Evolutionary conservation across 495 filamentous ascomycete species (phyloP).

Genomic region (Neurospora tetraspora): DNA sequence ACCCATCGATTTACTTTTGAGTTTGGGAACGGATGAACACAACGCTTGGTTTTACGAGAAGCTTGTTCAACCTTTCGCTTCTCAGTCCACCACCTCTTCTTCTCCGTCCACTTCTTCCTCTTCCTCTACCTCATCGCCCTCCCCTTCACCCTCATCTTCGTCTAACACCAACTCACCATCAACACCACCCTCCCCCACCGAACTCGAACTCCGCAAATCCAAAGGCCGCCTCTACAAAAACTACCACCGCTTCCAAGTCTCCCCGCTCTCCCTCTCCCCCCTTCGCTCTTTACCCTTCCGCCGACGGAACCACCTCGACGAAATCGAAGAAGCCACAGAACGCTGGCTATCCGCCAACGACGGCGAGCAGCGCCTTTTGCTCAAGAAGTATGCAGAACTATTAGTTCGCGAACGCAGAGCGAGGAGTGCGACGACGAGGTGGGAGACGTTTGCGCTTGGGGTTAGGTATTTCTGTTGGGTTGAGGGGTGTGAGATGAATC

Average conservation of each 20-base stretch:
- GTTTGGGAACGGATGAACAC: conserved; percentile 22
- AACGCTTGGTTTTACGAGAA: conserved; percentile 25
- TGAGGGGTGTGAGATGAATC: conserved; percentile 8
- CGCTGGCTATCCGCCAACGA: conserved; percentile 8
- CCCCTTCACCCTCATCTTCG: no score
- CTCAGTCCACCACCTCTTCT: no score
- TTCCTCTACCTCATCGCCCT: no score
- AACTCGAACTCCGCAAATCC: conserved; percentile 6
- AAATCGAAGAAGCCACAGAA: conserved; percentile 20
- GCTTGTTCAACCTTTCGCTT: conserved; percentile 4
- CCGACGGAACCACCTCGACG: conserved; percentile 11
- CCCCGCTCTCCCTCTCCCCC: not conserved
- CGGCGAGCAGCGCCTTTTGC: conserved; percentile 5
- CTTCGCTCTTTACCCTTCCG: conserved; percentile 14
- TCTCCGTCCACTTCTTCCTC: no score
- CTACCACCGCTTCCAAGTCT: conserved; percentile 21
- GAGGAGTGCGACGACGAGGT: conserved; percentile 17
- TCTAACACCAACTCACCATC: no score
- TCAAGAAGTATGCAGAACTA: conserved; percentile 12
- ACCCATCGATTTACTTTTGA: conserved; percentile 19
- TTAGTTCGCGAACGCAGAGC: conserved; percentile 13
- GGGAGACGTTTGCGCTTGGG: conserved; percentile 25
- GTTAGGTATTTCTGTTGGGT: conserved; percentile 19
- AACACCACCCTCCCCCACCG: no score
- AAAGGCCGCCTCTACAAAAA: conserved; percentile 12